phyloP scores from a whole-genome alignment of 1,284 basidiomycete species.

The Sanghuangporus weigelae region DNA sequence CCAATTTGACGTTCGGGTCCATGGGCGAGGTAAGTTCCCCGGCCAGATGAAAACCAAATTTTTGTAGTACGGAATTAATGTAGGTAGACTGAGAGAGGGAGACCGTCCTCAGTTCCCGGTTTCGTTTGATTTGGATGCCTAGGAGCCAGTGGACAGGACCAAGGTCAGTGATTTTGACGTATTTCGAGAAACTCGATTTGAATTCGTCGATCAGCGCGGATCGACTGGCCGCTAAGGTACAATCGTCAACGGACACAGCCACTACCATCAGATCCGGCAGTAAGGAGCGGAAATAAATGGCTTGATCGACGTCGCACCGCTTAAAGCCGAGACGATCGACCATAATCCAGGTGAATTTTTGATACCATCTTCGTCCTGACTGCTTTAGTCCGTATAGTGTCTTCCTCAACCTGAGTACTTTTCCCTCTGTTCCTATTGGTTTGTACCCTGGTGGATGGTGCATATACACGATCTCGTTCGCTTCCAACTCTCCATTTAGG shows the following conservation, averaged over 20 bases:
- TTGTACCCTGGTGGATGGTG: slow-evolving; percentile 22
- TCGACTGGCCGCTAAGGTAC: not conserved
- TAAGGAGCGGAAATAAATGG: slow-evolving; percentile 25
- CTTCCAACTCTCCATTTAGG: slow-evolving; percentile 26
- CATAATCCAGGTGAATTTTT: slow-evolving; percentile 14
- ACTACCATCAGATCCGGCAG: not conserved
- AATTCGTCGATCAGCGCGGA: slow-evolving; percentile 25
- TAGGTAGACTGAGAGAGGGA: slow-evolving; percentile 26
- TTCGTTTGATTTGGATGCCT: slow-evolving; percentile 23
- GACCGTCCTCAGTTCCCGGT: slow-evolving; percentile 25
- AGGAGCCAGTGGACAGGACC: slow-evolving; percentile 22
- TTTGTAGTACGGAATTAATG: slow-evolving; percentile 25
- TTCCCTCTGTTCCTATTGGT: slow-evolving; percentile 12
- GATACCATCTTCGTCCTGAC: slow-evolving; percentile 22
- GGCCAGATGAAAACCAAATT: slow-evolving; percentile 22
- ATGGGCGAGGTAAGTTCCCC: slow-evolving; percentile 23
- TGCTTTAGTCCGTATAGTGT: slow-evolving; percentile 26
- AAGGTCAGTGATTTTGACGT: slow-evolving; percentile 24
- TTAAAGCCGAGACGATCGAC: slow-evolving; percentile 23
- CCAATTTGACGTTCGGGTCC: slow-evolving; percentile 16
- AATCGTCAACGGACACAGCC: slow-evolving; percentile 19
- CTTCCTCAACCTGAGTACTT: slow-evolving; percentile 21
- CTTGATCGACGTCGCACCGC: slow-evolving; percentile 24
- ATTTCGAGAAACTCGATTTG: slow-evolving; percentile 27
- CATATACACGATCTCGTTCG: slow-evolving; percentile 29